phyloP scores from a whole-genome alignment of 768 basidiomycete species.

The Trametes meyenii region DNA sequence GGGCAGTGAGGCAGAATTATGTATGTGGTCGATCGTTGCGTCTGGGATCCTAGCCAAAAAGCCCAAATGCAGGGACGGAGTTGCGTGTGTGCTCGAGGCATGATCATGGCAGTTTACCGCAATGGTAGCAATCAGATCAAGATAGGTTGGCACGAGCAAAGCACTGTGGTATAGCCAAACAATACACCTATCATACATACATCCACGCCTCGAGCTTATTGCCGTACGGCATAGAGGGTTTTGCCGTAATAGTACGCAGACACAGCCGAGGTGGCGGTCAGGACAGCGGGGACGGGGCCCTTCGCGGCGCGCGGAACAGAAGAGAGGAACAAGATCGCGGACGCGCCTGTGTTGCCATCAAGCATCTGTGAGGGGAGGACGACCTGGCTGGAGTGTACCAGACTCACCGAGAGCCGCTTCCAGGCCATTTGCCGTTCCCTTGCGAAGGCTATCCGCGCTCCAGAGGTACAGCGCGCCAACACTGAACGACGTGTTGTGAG shows the following conservation, averaged over 20 bases:
- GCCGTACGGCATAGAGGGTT: slow-evolving; percentile 43
- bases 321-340: slow-evolving; percentile 66
- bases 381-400: neutral
- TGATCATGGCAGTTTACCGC: neutral
- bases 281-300: slow-evolving; percentile 69
- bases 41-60: too few species aligned
- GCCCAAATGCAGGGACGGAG: too few species aligned
- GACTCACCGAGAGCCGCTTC: slow-evolving; percentile 73
- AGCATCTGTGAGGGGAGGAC: neutral
- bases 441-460: slow-evolving; percentile 76
- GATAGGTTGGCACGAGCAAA: neutral
- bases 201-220: neutral
- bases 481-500: slow-evolving; percentile 38
- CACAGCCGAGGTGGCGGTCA: slow-evolving; percentile 62
- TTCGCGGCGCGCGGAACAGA: slow-evolving; percentile 73
- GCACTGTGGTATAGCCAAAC: slow-evolving; percentile 3
- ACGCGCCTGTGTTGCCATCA: slow-evolving; percentile 56
- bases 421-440: slow-evolving; percentile 71
- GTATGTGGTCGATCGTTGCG: too few species aligned
- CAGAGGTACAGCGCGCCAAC: slow-evolving; percentile 81
- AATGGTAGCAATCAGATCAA: neutral
- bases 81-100: too few species aligned
- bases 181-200: slow-evolving; percentile 17
- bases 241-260: slow-evolving; percentile 72
- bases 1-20: too few species aligned